Percentiles rank a stretch among this genome's conserved stretches.
Evolutionary conservation across 805 yeast genomes (phyloP).

Genomic region (Deakozyma indianensis): DNA sequence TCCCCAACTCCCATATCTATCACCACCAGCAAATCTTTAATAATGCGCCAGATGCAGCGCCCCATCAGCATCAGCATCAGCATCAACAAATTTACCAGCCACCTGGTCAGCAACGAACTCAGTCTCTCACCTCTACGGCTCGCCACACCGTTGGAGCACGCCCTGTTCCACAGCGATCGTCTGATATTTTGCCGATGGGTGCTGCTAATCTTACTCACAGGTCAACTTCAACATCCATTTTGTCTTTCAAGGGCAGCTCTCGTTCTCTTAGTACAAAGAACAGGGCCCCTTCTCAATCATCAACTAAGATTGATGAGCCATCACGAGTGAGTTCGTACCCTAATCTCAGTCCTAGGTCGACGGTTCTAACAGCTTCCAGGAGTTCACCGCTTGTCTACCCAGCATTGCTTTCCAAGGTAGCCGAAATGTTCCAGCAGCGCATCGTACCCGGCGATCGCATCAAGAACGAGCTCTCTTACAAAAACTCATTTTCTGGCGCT

Average conservation of each 20-base stretch:
- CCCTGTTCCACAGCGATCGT: conserved; percentile 1
- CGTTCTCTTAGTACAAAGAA: conserved; percentile 6
- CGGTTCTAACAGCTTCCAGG: conserved; percentile 34
- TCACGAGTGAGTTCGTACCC: conserved; percentile 9
- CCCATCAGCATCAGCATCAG: conserved; percentile 11
- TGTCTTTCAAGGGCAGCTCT: neutral
- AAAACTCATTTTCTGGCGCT: conserved; percentile 86
- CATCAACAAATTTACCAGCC: conserved; percentile 9
- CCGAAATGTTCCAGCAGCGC: conserved; percentile 56
- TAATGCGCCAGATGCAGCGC: conserved; percentile 4
- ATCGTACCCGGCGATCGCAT: conserved; percentile 62
- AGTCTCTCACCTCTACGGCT: conserved; percentile 7
- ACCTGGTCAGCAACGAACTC: conserved; percentile 3
- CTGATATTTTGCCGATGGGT: conserved; percentile 1
- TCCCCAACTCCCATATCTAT: conserved; percentile 4
- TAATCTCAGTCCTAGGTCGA: conserved; percentile 17
- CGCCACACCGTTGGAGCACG: conserved; percentile 15
- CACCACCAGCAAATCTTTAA: conserved; percentile 9
- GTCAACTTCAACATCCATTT: neutral
- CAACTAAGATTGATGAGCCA: neutral
- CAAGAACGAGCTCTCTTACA: conserved; percentile 82
- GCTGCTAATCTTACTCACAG: neutral
- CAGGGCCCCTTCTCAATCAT: conserved; percentile 12
- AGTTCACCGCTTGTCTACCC: conserved; percentile 71
- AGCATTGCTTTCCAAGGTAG: conserved; percentile 76